Percentiles rank a stretch among this genome's conserved stretches.
phyloP scores from a whole-genome alignment of 1,139 yeast genomes.

The Candida mesenterica region DNA sequence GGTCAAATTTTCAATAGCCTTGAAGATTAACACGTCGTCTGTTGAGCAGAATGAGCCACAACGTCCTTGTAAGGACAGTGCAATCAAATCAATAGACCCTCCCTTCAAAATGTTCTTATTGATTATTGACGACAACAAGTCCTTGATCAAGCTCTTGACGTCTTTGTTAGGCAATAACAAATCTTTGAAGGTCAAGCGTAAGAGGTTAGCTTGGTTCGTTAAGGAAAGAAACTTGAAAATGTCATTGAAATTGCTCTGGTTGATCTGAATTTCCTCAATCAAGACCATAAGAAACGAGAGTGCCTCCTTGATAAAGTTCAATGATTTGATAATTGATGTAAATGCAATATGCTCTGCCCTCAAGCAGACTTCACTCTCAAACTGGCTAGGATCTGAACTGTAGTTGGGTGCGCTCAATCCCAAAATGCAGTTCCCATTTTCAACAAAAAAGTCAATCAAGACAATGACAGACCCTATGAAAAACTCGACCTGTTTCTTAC shows the following conservation, averaged over 20 bases:
- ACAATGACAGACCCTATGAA: constrained; percentile 66
- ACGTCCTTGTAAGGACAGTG: constrained; percentile 83
- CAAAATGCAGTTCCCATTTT: constrained; percentile 60
- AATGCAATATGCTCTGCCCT: constrained; percentile 94
- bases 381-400: constrained; percentile 47
- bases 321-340: constrained; percentile 70
- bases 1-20: constrained; percentile 88
- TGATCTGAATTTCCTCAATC: constrained; percentile 65
- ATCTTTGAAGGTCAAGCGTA: constrained; percentile 67
- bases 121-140: constrained; percentile 82
- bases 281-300: constrained; percentile 81
- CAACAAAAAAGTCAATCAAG: constrained; percentile 55
- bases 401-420: constrained; percentile 55
- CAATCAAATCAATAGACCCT: constrained; percentile 89
- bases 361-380: constrained; percentile 64
- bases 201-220: constrained; percentile 65
- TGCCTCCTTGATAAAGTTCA: constrained; percentile 83
- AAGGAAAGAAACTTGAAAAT: constrained; percentile 67
- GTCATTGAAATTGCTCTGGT: constrained; percentile 50
- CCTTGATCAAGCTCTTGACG: constrained; percentile 74
- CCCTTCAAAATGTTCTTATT: constrained; percentile 87
- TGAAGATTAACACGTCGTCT: constrained; percentile 88
- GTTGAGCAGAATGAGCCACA: constrained; percentile 96
- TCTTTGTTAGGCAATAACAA: constrained; percentile 66
- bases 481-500: constrained; percentile 58